Evolutionary conservation across 2,329 filamentous ascomycete genomes (phyloP).

Genomic region (Didymella pinodella): DNA sequence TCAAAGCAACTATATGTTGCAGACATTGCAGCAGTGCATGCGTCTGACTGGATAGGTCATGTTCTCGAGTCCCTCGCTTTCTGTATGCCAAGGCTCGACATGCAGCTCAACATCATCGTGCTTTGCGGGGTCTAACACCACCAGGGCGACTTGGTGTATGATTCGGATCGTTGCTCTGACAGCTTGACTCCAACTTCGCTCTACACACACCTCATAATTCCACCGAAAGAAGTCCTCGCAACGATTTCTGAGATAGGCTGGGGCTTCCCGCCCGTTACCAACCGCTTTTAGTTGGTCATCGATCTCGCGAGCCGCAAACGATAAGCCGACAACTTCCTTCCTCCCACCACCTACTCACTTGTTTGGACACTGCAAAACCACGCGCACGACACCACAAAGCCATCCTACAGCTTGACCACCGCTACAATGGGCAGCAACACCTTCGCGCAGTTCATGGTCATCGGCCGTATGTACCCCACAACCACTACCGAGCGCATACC

Average conservation of each 20-base stretch:
- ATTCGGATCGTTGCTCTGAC: not conserved
- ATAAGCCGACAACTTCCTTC: conserved; percentile 36
- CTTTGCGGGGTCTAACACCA: conserved; percentile 14
- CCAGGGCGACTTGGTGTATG: conserved; percentile 5
- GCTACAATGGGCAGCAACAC: conserved; percentile 58
- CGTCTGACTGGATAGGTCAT: not conserved
- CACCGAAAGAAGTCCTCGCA: conserved; percentile 18
- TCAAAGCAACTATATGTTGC: not conserved
- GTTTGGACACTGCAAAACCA: conserved; percentile 9
- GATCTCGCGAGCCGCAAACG: conserved; percentile 22
- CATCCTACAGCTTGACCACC: conserved; percentile 4
- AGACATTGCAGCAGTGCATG: not conserved
- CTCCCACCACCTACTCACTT: conserved; percentile 22
- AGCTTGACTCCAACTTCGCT: not conserved
- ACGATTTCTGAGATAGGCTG: conserved; percentile 35
- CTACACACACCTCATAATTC: not conserved
- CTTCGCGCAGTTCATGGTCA: conserved; percentile 96
- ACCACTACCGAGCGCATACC: not conserved
- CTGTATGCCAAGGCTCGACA: conserved; percentile 5
- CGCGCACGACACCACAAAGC: conserved; percentile 19
- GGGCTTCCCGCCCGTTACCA: conserved; percentile 13
- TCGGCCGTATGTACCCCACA: conserved; percentile 80
- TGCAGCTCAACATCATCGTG: conserved; percentile 18
- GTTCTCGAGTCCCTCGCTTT: not conserved
- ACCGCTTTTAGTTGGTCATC: conserved; percentile 21